Percentiles rank a stretch among this genome's conserved stretches.
Evolutionary conservation across 768 basidiomycete species (phyloP).

Genomic region (Daedaleopsis nitida): DNA sequence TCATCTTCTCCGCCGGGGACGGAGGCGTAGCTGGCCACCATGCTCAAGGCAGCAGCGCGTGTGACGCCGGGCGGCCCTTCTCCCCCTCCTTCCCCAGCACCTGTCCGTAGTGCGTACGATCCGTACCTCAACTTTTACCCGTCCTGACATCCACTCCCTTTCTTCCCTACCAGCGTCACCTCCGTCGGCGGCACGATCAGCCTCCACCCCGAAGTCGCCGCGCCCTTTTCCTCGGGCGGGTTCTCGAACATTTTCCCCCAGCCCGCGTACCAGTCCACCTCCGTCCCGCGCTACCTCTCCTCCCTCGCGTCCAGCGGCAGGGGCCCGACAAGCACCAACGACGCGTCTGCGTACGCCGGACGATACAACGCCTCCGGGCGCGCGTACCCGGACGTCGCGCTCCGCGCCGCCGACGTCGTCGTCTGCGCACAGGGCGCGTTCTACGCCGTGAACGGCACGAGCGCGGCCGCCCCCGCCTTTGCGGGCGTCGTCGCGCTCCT

Average conservation of each 20-base stretch:
- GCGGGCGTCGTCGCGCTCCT: slow-evolving; percentile 36
- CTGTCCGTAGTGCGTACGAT: slow-evolving; percentile 33
- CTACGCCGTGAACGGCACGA: slow-evolving; percentile 46
- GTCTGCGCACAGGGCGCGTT: slow-evolving; percentile 49
- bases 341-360: slow-evolving; percentile 46
- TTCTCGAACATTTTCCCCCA: slow-evolving; percentile 38
- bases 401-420: slow-evolving; percentile 48
- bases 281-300: slow-evolving; percentile 44
- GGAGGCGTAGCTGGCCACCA: slow-evolving; percentile 19
- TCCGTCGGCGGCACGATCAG: slow-evolving; percentile 35
- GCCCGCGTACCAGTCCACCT: slow-evolving; percentile 34
- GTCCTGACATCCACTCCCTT: background rate
- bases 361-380: slow-evolving; percentile 46
- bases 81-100: slow-evolving; percentile 32
- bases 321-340: no score
- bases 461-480: slow-evolving; percentile 33
- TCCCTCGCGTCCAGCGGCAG: no score
- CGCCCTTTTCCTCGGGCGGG: slow-evolving; percentile 34
- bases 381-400: slow-evolving; percentile 65
- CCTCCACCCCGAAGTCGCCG: slow-evolving; percentile 27
- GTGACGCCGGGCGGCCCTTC: slow-evolving; percentile 29
- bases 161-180: slow-evolving; percentile 28
- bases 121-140: background rate
- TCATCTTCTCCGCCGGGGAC: slow-evolving; percentile 26
- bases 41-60: slow-evolving; percentile 24